phyloP scores from a whole-genome alignment of 495 filamentous ascomycete genomes.

The Trichoderma erinaceum region DNA sequence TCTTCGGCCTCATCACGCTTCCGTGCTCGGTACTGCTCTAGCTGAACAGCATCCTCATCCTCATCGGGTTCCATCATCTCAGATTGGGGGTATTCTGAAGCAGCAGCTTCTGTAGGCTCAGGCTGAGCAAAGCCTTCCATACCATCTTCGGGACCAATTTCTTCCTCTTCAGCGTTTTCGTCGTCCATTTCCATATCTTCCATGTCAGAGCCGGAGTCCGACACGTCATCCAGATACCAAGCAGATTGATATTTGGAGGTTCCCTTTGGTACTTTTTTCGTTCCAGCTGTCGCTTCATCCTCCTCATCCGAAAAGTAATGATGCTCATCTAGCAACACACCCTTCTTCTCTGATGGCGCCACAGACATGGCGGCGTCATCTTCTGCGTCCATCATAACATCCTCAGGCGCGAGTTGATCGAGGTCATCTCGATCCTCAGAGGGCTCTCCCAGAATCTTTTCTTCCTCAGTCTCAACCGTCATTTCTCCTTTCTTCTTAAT shows the following conservation, averaged over 20 bases:
- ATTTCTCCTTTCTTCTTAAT: constrained; percentile 55
- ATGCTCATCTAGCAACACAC: constrained; percentile 90
- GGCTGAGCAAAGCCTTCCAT: constrained; percentile 63
- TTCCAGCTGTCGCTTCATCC: constrained; percentile 33
- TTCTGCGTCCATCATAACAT: constrained; percentile 70
- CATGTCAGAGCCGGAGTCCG: constrained; percentile 78
- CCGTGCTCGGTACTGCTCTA: constrained; percentile 70
- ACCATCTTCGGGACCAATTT: constrained; percentile 65
- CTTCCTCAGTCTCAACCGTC: constrained; percentile 47
- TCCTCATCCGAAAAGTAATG: constrained; percentile 94
- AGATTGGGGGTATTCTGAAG: constrained; percentile 81
- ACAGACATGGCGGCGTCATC: constrained; percentile 49
- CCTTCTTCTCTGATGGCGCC: constrained; percentile 47
- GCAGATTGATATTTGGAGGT: constrained; percentile 91
- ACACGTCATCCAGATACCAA: constrained; percentile 80
- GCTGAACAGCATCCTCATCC: constrained; percentile 73
- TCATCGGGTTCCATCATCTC: constrained; percentile 82
- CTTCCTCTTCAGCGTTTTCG: constrained; percentile 26
- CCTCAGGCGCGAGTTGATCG: constrained; percentile 70
- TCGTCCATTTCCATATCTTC: constrained; percentile 72
- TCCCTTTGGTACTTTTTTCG: constrained; percentile 78
- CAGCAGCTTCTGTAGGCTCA: constrained; percentile 69
- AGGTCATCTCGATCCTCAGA: constrained; percentile 75
- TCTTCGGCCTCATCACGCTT: constrained; percentile 75
- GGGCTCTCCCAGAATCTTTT: constrained; percentile 58